Percentiles rank a stretch among this genome's conserved stretches.
Evolutionary conservation across 345 rosid species (phyloP).

Genomic region (Microcos paniculata): DNA sequence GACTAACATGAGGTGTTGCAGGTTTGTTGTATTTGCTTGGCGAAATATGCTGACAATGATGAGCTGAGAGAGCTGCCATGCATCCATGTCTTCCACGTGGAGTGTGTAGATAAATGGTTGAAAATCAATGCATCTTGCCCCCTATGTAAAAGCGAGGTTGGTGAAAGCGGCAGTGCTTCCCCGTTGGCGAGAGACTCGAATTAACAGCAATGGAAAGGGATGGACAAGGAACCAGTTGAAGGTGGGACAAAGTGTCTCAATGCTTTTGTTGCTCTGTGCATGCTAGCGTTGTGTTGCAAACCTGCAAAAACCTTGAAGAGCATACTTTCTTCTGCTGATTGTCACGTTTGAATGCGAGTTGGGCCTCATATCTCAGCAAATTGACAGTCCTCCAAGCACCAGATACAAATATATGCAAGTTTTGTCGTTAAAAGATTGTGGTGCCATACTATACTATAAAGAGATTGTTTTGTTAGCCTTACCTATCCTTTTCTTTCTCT

Average conservation of each 20-base stretch:
- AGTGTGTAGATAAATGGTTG: slow-evolving; percentile 77
- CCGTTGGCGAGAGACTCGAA: slow-evolving; percentile 24
- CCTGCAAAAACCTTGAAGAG: neutral
- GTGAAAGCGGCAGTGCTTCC: slow-evolving; percentile 38
- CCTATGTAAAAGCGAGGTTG: slow-evolving; percentile 63
- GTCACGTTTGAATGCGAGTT: neutral
- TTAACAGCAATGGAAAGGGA: slow-evolving; percentile 8
- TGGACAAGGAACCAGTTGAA: neutral
- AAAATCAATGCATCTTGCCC: slow-evolving; percentile 78
- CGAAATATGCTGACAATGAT: slow-evolving; percentile 58
- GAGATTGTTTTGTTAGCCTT: neutral
- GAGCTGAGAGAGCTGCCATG: slow-evolving; percentile 69
- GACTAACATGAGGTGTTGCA: slow-evolving; percentile 25
- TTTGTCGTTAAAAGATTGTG: neutral
- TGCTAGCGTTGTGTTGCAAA: neutral
- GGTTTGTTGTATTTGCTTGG: slow-evolving; percentile 79
- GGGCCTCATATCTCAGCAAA: neutral
- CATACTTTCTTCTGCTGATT: neutral
- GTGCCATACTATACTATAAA: too few species aligned
- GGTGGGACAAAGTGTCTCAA: neutral
- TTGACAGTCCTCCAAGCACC: neutral
- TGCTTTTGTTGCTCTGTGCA: neutral
- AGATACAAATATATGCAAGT: neutral
- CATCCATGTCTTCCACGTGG: slow-evolving; percentile 65
- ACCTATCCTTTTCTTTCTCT: neutral